A percentile compares a stretch with the other conserved stretches of the same genome.
Evolutionary conservation across 768 basidiomycete genomes (phyloP).

Genomic region (Coprinopsis sp.): DNA sequence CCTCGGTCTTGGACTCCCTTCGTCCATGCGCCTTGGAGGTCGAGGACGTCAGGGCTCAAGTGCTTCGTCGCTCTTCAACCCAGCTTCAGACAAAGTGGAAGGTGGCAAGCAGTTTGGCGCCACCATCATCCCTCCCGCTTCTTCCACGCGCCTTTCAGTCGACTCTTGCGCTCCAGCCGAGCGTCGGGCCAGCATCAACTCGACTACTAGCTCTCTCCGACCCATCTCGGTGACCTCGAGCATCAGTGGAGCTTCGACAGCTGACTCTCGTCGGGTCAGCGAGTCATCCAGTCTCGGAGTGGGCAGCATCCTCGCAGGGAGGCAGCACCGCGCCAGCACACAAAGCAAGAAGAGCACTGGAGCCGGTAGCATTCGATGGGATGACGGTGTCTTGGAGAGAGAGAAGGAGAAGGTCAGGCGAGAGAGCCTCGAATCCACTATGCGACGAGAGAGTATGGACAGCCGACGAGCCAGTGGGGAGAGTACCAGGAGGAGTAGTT

Average conservation of each 20-base stretch:
- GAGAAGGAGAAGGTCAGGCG: constrained; percentile 19
- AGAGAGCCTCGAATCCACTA: constrained; percentile 22
- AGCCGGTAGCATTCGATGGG: constrained; percentile 31
- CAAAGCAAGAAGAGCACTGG: constrained; percentile 38
- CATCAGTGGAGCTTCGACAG: constrained; percentile 25
- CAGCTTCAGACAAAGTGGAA: constrained; percentile 3
- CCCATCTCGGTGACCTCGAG: constrained; percentile 28
- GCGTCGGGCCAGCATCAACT: constrained; percentile 21
- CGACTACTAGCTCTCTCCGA: constrained; percentile 34
- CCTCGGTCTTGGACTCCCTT: constrained; percentile 59
- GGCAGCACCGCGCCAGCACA: too few species aligned
- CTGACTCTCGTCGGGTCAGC: constrained; percentile 41
- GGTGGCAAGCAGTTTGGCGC: constrained; percentile 1
- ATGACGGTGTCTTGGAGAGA: constrained; percentile 31
- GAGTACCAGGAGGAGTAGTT: constrained; percentile 39
- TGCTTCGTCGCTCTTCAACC: constrained; percentile 25
- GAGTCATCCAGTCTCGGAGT: too few species aligned
- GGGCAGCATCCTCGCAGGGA: too few species aligned
- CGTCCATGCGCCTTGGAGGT: constrained; percentile 42
- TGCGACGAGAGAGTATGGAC: constrained; percentile 31
- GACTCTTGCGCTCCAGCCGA: too few species aligned
- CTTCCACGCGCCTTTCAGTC: constrained; percentile 25
- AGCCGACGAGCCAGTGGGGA: constrained; percentile 25
- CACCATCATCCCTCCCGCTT: too few species aligned
- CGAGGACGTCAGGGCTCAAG: constrained; percentile 31